Percentiles rank a stretch among this genome's conserved stretches.
Conservation (phyloP, 2,329 filamentous ascomycete species). For the Cladosporium sp. region DNA sequence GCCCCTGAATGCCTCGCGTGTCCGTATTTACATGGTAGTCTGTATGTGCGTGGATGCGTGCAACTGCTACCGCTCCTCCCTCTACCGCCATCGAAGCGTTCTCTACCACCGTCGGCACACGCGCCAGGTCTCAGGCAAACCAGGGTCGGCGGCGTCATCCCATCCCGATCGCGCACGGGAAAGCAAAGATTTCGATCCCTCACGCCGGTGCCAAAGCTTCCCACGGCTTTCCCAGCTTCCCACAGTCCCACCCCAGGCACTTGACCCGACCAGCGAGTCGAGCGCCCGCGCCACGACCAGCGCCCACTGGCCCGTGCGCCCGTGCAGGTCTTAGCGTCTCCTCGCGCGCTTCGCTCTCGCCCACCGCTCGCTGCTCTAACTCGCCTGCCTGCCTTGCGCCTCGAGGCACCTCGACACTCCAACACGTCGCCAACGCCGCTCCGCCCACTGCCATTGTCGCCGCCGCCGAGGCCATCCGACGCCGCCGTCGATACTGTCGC, state of each 20-base stretch:
- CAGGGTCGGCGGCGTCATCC: not conserved
- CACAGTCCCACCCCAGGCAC: not conserved
- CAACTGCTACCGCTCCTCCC: no score
- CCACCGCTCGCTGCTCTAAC: conserved; percentile 2
- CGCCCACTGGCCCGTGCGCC: not conserved
- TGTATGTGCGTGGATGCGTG: no score
- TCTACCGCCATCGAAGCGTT: no score
- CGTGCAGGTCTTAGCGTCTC: not conserved
- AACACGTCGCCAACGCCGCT: not conserved
- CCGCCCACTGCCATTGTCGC: conserved; percentile 1
- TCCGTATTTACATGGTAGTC: not conserved
- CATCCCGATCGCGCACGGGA: not conserved
- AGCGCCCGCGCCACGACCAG: not conserved
- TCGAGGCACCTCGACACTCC: not conserved
- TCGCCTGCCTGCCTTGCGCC: not conserved
- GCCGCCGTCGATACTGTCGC: not conserved
- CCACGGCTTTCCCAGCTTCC: not conserved
- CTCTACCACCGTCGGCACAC: no score
- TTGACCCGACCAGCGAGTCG: not conserved
- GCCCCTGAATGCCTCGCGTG: not conserved
- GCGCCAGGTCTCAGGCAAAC: not conserved
- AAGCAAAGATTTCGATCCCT: conserved; percentile 1
- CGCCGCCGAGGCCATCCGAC: not conserved
- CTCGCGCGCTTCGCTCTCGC: not conserved
- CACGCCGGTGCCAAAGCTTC: not conserved